These are phyloP conservation scores for Nitzschia palea DNA, from an alignment of 108 stramenopile species.

Conservation along the genomic window DNA sequence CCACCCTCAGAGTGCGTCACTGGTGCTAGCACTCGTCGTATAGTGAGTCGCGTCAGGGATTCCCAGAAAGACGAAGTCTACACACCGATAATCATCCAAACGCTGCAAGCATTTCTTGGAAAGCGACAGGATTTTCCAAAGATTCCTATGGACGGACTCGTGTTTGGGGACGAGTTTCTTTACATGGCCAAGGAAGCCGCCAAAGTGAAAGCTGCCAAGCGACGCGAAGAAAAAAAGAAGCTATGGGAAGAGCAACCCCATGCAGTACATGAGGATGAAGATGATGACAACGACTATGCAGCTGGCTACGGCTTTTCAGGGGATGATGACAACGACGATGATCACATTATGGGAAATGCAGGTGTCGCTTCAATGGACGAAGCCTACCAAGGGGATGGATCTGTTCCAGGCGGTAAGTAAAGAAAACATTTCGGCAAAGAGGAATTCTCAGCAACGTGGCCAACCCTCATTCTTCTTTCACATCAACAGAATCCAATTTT, in stretches of 20 bases:
- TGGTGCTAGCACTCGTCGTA: slow-evolving; percentile 56
- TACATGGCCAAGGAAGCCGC: slow-evolving; percentile 75
- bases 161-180: slow-evolving; percentile 82
- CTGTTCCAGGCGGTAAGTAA: slow-evolving; percentile 6
- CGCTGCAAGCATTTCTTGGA: slow-evolving; percentile 26
- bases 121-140: slow-evolving; percentile 25
- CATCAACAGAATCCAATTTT: slow-evolving; percentile 12
- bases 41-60: slow-evolving; percentile 1
- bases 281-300: slow-evolving; percentile 46
- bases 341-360: slow-evolving; percentile 38
- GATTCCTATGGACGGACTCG: slow-evolving; percentile 48
- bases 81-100: slow-evolving; percentile 16
- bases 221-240: slow-evolving; percentile 35
- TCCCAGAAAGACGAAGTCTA: slow-evolving; percentile 3
- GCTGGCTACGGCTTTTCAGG: slow-evolving; percentile 52
- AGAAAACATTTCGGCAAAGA: too few relatives aligned
- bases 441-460: too few relatives aligned
- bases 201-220: slow-evolving; percentile 56
- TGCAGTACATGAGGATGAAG: slow-evolving; percentile 49
- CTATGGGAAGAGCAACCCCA: slow-evolving; percentile 3
- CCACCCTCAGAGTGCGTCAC: slow-evolving; percentile 76
- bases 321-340: slow-evolving; percentile 46
- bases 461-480: not conserved
- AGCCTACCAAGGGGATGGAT: slow-evolving; percentile 21
- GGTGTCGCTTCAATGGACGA: slow-evolving; percentile 48